Percentiles rank a stretch among this genome's conserved stretches.
Evolutionary conservation across 768 basidiomycete species (phyloP).

Genomic region (Panellus pusillus): DNA sequence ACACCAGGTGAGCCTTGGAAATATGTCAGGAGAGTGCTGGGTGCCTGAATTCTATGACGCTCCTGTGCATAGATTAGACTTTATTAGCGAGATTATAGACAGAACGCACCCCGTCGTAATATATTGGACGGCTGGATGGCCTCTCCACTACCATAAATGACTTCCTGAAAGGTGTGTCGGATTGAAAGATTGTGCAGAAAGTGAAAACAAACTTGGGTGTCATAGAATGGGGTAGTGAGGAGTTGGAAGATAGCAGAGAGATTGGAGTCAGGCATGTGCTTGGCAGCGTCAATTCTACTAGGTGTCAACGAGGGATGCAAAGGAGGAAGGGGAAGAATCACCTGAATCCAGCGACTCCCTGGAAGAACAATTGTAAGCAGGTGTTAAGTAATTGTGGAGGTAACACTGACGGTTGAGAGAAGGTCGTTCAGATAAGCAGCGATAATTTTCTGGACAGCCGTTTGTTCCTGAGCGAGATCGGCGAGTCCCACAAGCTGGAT

Average conservation of each 20-base stretch:
- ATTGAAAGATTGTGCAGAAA: background rate
- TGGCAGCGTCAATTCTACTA: slow-evolving; percentile 11
- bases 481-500: slow-evolving; percentile 5
- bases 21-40: background rate
- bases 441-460: slow-evolving; percentile 3
- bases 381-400: no score
- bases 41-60: background rate
- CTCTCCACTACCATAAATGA: background rate
- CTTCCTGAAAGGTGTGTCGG: slow-evolving; percentile 3
- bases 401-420: slow-evolving; percentile 6
- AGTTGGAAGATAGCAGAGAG: background rate
- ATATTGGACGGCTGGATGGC: slow-evolving; percentile 1
- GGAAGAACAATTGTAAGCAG: background rate
- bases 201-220: slow-evolving; percentile 2
- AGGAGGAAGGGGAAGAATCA: no score
- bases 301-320: no score
- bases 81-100: background rate
- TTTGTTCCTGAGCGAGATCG: slow-evolving; percentile 11
- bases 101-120: background rate
- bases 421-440: slow-evolving; percentile 14
- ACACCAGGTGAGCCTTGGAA: background rate
- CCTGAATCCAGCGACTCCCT: slow-evolving; percentile 15
- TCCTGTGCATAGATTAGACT: background rate
- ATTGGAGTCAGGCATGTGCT: slow-evolving; percentile 9
- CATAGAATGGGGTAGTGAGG: background rate